These are phyloP conservation scores for Alnus glutinosa DNA, from an alignment of 306 rosid genomes.

Conservation along the genomic window DNA sequence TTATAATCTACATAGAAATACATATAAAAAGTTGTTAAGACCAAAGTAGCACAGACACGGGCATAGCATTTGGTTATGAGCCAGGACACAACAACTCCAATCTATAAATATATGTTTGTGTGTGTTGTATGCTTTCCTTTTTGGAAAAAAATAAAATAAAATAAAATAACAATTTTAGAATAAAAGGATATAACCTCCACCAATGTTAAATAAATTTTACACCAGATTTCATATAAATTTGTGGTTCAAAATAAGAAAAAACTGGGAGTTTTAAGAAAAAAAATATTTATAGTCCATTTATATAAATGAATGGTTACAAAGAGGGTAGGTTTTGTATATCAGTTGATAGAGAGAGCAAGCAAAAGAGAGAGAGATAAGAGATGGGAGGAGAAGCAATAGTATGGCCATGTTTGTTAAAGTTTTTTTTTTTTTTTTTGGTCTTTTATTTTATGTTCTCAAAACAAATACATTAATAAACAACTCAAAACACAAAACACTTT, in stretches of 20 bases:
- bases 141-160: no score
- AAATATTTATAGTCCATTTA: not conserved
- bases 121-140: not conserved
- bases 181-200: not conserved
- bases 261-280: not conserved
- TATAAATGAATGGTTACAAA: not conserved
- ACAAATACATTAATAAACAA: no score
- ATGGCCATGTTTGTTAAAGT: no score
- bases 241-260: slow-evolving; percentile 4
- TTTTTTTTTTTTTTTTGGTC: no score
- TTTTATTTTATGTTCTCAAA: no score
- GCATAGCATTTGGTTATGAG: not conserved
- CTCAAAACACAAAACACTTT: no score
- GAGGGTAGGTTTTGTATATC: not conserved
- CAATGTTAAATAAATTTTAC: not conserved
- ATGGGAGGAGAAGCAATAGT: not conserved
- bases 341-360: not conserved
- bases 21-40: not conserved
- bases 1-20: not conserved
- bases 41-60: not conserved
- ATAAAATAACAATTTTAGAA: not conserved
- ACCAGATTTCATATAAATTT: not conserved
- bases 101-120: not conserved
- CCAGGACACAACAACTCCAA: not conserved
- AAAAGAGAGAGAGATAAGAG: not conserved